Percentiles rank a stretch among this genome's conserved stretches.
Conservation (phyloP, 208 protist species). For the Acanthamoeba royreba region DNA sequence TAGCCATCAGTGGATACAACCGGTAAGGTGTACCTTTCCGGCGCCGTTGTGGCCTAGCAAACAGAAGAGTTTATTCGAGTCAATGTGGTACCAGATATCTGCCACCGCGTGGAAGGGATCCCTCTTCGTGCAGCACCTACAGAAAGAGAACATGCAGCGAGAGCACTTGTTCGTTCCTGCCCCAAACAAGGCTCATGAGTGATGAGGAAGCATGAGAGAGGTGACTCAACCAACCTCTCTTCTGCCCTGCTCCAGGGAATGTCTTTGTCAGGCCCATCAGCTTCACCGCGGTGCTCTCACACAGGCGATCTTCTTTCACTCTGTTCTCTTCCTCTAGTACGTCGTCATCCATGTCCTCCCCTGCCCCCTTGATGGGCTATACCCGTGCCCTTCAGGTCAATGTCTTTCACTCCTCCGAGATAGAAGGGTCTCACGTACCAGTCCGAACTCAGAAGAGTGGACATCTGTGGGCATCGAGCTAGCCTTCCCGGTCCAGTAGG, state of each 20-base stretch:
- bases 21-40: background rate
- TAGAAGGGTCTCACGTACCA: no score
- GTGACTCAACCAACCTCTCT: background rate
- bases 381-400: background rate
- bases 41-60: conserved; percentile 37
- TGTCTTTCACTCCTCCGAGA: no score
- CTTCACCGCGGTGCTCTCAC: conserved; percentile 30
- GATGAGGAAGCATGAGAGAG: background rate
- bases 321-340: background rate
- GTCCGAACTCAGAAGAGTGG: background rate
- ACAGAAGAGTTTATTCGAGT: conserved; percentile 6
- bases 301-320: background rate
- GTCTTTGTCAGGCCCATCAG: conserved; percentile 48
- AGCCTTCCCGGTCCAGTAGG: conserved; percentile 48
- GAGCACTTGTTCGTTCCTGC: background rate
- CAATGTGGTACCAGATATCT: conserved; percentile 40
- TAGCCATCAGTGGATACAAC: background rate
- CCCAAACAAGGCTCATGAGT: background rate
- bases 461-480: background rate
- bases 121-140: background rate
- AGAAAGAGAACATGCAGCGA: background rate
- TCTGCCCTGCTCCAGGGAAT: background rate
- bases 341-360: conserved; percentile 31
- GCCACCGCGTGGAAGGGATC: background rate
- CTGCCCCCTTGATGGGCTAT: background rate